Conservation (phyloP, 176 grass and related monocot species). For the Puya raimondii region DNA sequence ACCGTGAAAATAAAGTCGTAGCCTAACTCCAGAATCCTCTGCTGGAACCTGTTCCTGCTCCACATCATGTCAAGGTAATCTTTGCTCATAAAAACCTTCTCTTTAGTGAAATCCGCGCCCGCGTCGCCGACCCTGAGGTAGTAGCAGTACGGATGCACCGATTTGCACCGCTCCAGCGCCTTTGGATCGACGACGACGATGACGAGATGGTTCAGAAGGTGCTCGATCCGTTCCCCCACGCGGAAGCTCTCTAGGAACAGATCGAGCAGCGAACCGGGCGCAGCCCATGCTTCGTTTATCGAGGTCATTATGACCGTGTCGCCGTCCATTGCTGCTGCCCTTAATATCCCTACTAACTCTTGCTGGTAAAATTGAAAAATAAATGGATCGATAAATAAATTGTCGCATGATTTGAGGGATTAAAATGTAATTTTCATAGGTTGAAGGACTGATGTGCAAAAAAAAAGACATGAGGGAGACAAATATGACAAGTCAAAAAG, state of each 20-base stretch:
- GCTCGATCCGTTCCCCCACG: conserved; percentile 26
- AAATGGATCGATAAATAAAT: neutral
- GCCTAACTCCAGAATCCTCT: conserved; percentile 47
- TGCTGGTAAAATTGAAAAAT: neutral
- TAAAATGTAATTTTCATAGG: neutral
- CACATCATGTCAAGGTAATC: conserved; percentile 91
- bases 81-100: conserved; percentile 58
- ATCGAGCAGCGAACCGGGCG: conserved; percentile 51
- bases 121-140: conserved; percentile 16
- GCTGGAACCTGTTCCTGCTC: conserved; percentile 50
- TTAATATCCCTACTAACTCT: conserved; percentile 37
- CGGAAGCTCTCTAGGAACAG: conserved; percentile 71
- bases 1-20: conserved; percentile 82
- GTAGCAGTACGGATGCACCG: conserved; percentile 58
- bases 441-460: neutral
- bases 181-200: conserved; percentile 50
- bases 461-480: too few species aligned
- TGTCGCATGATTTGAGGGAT: neutral
- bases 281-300: conserved; percentile 64
- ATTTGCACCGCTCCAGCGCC: conserved; percentile 35
- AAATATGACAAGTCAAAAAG: too few species aligned
- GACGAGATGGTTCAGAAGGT: conserved; percentile 46
- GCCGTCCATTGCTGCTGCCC: conserved; percentile 33
- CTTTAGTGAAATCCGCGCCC: conserved; percentile 44
- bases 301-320: conserved; percentile 59